A percentile compares a stretch with the other conserved stretches of the same genome.
Conservation (phyloP, 495 filamentous ascomycete genomes). For the Neurospora sp. region DNA sequence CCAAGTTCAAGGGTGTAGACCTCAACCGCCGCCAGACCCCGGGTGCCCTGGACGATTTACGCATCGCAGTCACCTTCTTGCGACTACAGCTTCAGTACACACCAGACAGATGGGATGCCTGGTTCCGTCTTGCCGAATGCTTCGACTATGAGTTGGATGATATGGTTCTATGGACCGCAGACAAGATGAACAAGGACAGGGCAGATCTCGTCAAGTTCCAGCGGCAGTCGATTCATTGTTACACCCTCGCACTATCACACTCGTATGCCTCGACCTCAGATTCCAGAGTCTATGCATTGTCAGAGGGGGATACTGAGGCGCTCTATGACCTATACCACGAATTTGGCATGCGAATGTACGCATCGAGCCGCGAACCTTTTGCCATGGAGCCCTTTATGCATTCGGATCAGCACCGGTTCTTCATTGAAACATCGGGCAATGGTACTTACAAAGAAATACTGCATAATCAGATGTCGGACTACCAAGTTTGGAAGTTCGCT, state of each 20-base stretch:
- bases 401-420: conserved; percentile 64
- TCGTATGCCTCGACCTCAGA: conserved; percentile 55
- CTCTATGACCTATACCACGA: conserved; percentile 79
- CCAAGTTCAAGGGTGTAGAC: conserved; percentile 66
- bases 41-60: conserved; percentile 74
- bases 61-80: conserved; percentile 73
- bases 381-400: conserved; percentile 77
- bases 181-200: conserved; percentile 84
- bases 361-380: conserved; percentile 83
- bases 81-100: conserved; percentile 78
- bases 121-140: conserved; percentile 87
- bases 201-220: conserved; percentile 66
- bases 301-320: conserved; percentile 51
- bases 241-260: conserved; percentile 74
- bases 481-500: conserved; percentile 81
- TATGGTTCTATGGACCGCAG: conserved; percentile 84
- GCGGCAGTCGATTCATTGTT: conserved; percentile 82
- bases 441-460: conserved; percentile 67
- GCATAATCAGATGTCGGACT: conserved; percentile 62
- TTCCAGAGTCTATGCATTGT: conserved; percentile 22
- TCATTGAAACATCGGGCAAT: conserved; percentile 52
- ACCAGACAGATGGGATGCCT: conserved; percentile 84
- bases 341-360: conserved; percentile 83
- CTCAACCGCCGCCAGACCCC: conserved; percentile 66
- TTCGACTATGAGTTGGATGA: conserved; percentile 91